Evolutionary conservation across 768 basidiomycete genomes (phyloP), one percentile per base, ranked within the genome.

Genomic region (Leccinum rimulosum): DNA sequence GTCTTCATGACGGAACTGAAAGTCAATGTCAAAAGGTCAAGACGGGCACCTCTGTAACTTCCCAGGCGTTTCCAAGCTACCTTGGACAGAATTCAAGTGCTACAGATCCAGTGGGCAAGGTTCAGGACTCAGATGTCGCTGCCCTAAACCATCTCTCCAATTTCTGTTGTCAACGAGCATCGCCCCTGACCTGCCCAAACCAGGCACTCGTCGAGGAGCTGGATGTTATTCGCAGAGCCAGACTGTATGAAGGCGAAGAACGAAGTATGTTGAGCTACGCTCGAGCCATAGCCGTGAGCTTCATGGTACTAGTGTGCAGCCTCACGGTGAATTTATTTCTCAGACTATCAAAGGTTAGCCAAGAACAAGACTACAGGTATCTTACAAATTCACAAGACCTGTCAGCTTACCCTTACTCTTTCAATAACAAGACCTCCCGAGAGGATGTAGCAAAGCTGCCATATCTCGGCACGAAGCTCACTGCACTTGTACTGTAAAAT

Each of bases 201-300:
- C 87, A 92, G 68, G 73, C 61, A 0, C 78, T 93, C 4, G 80
- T 80, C 5, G 61, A 71, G n/a, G 82, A 87, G 63, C 71, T 93
- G 12, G 80, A 79, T 30, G 71, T 88, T 17, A 79, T 93, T 31
- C 79, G 81, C 17, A 79, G 75, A 36, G 75, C 79, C 27, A 78
- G 91, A 49, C 77, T 82, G 50, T 73, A 91, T 2, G 91, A 93
- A 67, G 85, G 87, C 12, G 80, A 89, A 53, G 77, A 80, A 22
- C 75, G 83, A 30, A 90, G 87, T 64, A 84, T 86, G 43, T 73
- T 93, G 51, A 85, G 84, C 60, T 94, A 93, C 63, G 79, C 84
- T 35, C 79, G 89, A 51, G 85, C 88, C 2, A 85, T 91, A 62
- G 79, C 85, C n/a, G 87, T 88, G 67, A 63, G 84, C 72, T 30